These are phyloP conservation scores for Hysterangium stoloniferum DNA, from an alignment of 768 basidiomycete genomes.

Conservation along the genomic window DNA sequence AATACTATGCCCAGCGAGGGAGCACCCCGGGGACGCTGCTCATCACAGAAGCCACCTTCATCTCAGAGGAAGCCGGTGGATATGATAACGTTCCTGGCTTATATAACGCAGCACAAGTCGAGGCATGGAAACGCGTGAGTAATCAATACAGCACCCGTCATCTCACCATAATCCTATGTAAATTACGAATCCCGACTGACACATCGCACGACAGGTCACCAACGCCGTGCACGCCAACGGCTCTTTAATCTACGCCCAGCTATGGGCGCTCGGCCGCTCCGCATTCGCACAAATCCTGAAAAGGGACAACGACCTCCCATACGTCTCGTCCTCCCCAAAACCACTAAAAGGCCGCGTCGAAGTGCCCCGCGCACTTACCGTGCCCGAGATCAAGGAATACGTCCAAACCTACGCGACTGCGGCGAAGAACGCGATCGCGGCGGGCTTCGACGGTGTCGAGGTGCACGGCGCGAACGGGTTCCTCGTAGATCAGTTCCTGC, in stretches of 20 bases:
- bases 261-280: slow-evolving; percentile 49
- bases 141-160: no score
- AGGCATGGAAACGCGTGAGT: slow-evolving; percentile 45
- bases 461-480: slow-evolving; percentile 33
- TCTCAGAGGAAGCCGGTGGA: slow-evolving; percentile 21
- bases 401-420: slow-evolving; percentile 41
- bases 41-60: slow-evolving; percentile 31
- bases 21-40: slow-evolving; percentile 19
- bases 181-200: not conserved
- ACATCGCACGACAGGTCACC: slow-evolving; percentile 33
- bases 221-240: slow-evolving; percentile 49
- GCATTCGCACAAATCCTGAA: slow-evolving; percentile 29
- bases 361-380: slow-evolving; percentile 36
- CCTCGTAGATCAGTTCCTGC: slow-evolving; percentile 54
- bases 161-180: no score
- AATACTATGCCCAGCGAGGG: slow-evolving; percentile 16
- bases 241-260: slow-evolving; percentile 45
- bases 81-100: slow-evolving; percentile 49
- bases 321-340: slow-evolving; percentile 6
- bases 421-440: slow-evolving; percentile 48
- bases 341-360: slow-evolving; percentile 15
- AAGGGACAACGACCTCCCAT: slow-evolving; percentile 15
- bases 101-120: slow-evolving; percentile 49
- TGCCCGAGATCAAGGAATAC: slow-evolving; percentile 42
- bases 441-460: slow-evolving; percentile 66